A percentile compares a stretch with the other conserved stretches of the same genome.
These are phyloP conservation scores for Trematosphaeria pertusa DNA, from an alignment of 2,329 filamentous ascomycete genomes.

Conservation along the genomic window DNA sequence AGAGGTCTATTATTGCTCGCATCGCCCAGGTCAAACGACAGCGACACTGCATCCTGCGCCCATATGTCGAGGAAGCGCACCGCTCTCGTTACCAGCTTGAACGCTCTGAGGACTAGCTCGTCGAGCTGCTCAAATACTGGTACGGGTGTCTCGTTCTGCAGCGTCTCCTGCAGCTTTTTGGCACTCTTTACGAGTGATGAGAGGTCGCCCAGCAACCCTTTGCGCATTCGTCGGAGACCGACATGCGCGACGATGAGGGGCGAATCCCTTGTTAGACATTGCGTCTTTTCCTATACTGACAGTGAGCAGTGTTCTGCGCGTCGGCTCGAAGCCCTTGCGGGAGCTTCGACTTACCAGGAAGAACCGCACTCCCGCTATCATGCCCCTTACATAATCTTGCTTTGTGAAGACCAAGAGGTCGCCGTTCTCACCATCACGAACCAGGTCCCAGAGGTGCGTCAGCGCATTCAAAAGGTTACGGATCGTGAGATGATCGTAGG, in stretches of 20 bases:
- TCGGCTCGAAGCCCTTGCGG: background rate
- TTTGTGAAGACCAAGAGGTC: slow-evolving; percentile 83
- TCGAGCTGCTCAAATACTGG: slow-evolving; percentile 79
- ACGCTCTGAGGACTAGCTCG: slow-evolving; percentile 91
- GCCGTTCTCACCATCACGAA: slow-evolving; percentile 77
- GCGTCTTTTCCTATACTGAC: slow-evolving; percentile 74
- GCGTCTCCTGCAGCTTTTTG: slow-evolving; percentile 80
- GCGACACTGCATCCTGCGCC: slow-evolving; percentile 65
- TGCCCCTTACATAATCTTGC: slow-evolving; percentile 91
- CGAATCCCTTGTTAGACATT: slow-evolving; percentile 86
- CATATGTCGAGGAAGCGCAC: slow-evolving; percentile 89
- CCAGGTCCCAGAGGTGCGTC: slow-evolving; percentile 89
- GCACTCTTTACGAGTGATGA: slow-evolving; percentile 88
- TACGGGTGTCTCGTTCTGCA: slow-evolving; percentile 51
- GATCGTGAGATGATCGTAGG: slow-evolving; percentile 90
- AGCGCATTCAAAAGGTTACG: slow-evolving; percentile 83
- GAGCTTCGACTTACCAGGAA: slow-evolving; percentile 72
- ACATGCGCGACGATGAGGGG: slow-evolving; percentile 77
- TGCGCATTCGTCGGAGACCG: slow-evolving; percentile 78
- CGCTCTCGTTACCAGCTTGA: slow-evolving; percentile 90
- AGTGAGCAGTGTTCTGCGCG: slow-evolving; percentile 20
- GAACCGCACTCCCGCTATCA: slow-evolving; percentile 91
- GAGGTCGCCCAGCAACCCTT: slow-evolving; percentile 86
- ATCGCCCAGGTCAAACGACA: slow-evolving; percentile 50
- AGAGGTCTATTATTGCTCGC: slow-evolving; percentile 41